These are phyloP conservation scores for Bremia lactucae DNA, from an alignment of 352 stramenopile genomes.

Conservation along the genomic window DNA sequence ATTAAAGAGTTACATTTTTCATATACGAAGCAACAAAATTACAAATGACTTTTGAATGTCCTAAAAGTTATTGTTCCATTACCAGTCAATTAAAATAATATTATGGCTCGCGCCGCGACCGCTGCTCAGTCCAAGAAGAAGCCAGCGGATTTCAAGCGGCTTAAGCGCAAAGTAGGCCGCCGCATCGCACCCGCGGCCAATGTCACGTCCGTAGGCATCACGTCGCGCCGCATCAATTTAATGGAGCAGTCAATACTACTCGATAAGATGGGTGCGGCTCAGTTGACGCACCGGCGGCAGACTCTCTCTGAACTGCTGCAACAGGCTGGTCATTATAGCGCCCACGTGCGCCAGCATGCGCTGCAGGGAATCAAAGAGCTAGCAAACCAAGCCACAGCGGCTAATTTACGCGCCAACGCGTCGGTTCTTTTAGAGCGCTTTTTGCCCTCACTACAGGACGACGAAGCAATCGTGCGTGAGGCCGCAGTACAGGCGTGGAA, in stretches of 20 bases:
- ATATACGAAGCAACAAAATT: no score
- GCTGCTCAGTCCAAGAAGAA: conserved; percentile 73
- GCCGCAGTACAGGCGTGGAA: conserved; percentile 60
- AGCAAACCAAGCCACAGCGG: conserved; percentile 27
- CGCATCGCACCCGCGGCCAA: conserved; percentile 57
- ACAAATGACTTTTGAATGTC: no score
- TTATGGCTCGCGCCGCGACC: conserved; percentile 39
- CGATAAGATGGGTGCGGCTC: conserved; percentile 49
- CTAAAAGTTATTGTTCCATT: no score
- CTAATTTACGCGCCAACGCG: conserved; percentile 63
- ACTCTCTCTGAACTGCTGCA: conserved; percentile 57
- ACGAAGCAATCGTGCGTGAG: conserved; percentile 71
- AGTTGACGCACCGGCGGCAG: conserved; percentile 52
- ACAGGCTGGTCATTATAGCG: conserved; percentile 73
- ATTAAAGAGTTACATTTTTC: no score
- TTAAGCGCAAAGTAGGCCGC: conserved; percentile 78
- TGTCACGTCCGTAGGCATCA: conserved; percentile 63
- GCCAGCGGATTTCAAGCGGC: conserved; percentile 78
- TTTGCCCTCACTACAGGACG: conserved; percentile 57
- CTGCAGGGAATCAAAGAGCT: conserved; percentile 60
- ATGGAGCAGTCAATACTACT: conserved; percentile 68
- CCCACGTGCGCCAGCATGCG: conserved; percentile 60
- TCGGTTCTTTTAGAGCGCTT: conserved; percentile 69
- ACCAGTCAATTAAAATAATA: no score
- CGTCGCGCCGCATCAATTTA: conserved; percentile 72